phyloP scores from a whole-genome alignment of 202 grass and related monocot species.

The Bolboschoenoplectus hybrid region DNA sequence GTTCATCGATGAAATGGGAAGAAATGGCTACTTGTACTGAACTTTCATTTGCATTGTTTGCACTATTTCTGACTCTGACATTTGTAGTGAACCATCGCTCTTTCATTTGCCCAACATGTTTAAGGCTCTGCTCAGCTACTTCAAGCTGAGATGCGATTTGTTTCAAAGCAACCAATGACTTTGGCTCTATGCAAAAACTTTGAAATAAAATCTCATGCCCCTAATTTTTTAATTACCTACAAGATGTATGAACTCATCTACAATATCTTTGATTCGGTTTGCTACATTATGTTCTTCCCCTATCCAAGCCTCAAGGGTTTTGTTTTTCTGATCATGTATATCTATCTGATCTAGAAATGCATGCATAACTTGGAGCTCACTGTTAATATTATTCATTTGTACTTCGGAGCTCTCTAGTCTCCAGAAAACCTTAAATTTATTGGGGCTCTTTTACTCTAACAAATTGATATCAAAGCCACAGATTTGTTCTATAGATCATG shows the following conservation, averaged over 20 bases:
- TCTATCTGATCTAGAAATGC: slow-evolving; percentile 13
- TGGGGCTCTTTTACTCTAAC: too few species aligned
- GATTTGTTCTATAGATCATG: too few species aligned
- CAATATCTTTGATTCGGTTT: slow-evolving; percentile 43
- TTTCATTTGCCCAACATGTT: slow-evolving; percentile 31
- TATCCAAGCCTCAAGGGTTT: slow-evolving; percentile 33
- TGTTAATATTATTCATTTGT: neutral
- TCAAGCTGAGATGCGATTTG: slow-evolving; percentile 33
- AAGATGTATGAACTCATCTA: slow-evolving; percentile 40
- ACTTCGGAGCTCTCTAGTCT: neutral
- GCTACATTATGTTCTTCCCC: slow-evolving; percentile 22
- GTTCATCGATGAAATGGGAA: neutral
- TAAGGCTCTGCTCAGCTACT: slow-evolving; percentile 28
- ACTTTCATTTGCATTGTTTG: slow-evolving; percentile 21
- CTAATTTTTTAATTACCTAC: slow-evolving; percentile 9
- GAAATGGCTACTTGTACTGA: neutral
- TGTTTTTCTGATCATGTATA: neutral
- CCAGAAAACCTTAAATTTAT: neutral
- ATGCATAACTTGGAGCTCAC: slow-evolving; percentile 23
- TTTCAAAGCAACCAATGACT: neutral
- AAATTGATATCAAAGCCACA: too few species aligned
- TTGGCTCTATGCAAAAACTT: neutral
- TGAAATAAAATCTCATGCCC: too few species aligned
- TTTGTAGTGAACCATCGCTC: slow-evolving; percentile 35
- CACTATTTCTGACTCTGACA: neutral